Percentiles rank a stretch among this genome's conserved stretches.
Conservation (phyloP, 176 grass and related monocot genomes). For the Alopecurus myosuroides region DNA sequence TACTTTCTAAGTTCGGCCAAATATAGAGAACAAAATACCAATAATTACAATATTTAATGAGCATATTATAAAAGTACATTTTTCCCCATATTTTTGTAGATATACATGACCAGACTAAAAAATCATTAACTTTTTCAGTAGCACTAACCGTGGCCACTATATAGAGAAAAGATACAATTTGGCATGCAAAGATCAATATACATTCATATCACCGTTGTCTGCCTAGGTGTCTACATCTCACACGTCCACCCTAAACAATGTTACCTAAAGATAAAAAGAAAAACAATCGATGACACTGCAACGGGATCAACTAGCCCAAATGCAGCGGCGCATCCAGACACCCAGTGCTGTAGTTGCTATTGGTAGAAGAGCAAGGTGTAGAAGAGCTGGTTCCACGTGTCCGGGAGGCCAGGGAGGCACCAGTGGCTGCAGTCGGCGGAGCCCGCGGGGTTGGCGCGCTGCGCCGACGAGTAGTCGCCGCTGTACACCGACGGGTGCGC, state of each 20-base stretch:
- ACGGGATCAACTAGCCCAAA: neutral
- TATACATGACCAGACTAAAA: too few species aligned
- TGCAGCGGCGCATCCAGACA: neutral
- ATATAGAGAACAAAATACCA: too few species aligned
- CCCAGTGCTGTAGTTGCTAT: neutral
- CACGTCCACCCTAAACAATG: neutral
- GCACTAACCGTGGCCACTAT: too few species aligned
- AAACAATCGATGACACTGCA: neutral
- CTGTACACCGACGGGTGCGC: conserved; percentile 82
- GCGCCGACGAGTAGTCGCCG: conserved; percentile 63
- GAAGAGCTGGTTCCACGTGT: conserved; percentile 95
- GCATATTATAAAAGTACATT: too few species aligned
- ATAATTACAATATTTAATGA: too few species aligned
- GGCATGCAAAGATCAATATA: neutral
- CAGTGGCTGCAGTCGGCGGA: conserved; percentile 90
- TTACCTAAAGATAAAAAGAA: neutral
- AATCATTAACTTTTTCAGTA: too few species aligned
- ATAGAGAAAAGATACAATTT: too few species aligned
- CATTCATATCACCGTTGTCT: neutral
- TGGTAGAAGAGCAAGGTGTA: conserved; percentile 73
- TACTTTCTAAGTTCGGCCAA: too few species aligned
- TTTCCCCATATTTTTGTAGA: too few species aligned
- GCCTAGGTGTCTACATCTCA: neutral
- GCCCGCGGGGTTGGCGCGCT: conserved; percentile 53
- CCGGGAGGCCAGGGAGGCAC: conserved; percentile 87